Base-by-base conservation (phyloP, 2,329 filamentous ascomycete genomes). In the Cladobotryum mycophilum region DNA sequence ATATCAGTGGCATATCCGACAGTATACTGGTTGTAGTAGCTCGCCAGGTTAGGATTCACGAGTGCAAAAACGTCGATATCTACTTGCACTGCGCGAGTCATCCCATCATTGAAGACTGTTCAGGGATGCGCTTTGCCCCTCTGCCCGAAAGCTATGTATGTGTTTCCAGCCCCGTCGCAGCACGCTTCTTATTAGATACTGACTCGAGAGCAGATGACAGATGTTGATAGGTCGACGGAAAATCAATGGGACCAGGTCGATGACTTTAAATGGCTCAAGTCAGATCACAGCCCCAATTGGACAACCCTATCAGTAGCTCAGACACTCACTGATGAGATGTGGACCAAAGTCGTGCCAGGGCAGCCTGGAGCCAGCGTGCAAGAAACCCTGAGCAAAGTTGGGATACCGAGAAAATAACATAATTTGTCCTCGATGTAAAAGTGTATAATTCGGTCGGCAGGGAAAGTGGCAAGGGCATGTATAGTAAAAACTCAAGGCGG, bases 241-340 rank as follows among this genome's bases (percentile, higher is more conserved):
- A 92, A 95, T 64, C 80, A 86, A 60, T 99, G 89, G 89, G 80
- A 91, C 59, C 83, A 93, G 61, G 88, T 97, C 14, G 89, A 97
- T 66, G 93, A 99, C 67, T 99, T 99, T 76, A 95, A 95, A 70
- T 97, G 93, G 93, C 79, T 96, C 56, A 95, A 91, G 67, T 76
- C 80, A 14, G 89, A 88, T 52, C 81, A 82, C 30, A 96, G 89
- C 63, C 93, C 93, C 2, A 91, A 99, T 64, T 99, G 92, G 89
- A 80, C 75, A 34, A 69, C 89, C 2, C 60, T 97, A 18, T 73
- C 80, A 1, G 76, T 82, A 47, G 73, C 74, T 1, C 72, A 84
- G 49, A 77, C 78, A 20, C 69, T 92, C 12, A 58, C 70, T 0
- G 80, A 85, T 2, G 72, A 79, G 2, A 72, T 86, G 1, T 96